phyloP scores from a whole-genome alignment of 2,329 filamentous ascomycete genomes.

The Penicillium sp. region DNA sequence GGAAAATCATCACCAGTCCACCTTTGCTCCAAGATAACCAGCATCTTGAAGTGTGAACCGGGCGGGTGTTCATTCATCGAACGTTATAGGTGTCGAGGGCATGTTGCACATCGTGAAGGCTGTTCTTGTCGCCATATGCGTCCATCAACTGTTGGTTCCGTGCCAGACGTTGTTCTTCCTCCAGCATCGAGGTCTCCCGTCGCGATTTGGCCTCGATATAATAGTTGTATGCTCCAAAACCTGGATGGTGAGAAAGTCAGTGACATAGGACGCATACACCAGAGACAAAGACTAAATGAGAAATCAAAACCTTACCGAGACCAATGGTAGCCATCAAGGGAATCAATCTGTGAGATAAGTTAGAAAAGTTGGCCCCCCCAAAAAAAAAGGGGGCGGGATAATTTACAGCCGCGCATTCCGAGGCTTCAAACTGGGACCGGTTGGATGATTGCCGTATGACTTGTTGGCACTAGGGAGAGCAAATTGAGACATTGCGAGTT shows the following conservation, averaged over 20 bases:
- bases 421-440: constrained; percentile 15
- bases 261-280: not conserved
- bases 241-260: constrained; percentile 13
- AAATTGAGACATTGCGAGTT: constrained; percentile 22
- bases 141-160: constrained; percentile 46
- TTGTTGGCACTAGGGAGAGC: constrained; percentile 20
- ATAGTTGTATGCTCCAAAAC: constrained; percentile 29
- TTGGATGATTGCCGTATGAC: constrained; percentile 10
- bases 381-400: constrained; percentile 1
- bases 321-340: constrained; percentile 22
- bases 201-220: constrained; percentile 17
- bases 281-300: not conserved
- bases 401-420: constrained; percentile 20
- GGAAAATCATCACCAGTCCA: not conserved
- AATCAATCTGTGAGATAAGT: constrained; percentile 14
- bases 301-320: constrained; percentile 15
- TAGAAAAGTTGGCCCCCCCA: not conserved
- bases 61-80: constrained; percentile 29
- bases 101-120: constrained; percentile 45
- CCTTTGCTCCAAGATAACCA: not conserved
- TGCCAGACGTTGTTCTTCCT: constrained; percentile 37
- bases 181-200: constrained; percentile 11
- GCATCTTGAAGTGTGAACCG: not conserved
- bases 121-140: constrained; percentile 48
- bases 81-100: constrained; percentile 47